Conservation (phyloP, 805 yeast genomes). For the Lachancea waltii region DNA sequence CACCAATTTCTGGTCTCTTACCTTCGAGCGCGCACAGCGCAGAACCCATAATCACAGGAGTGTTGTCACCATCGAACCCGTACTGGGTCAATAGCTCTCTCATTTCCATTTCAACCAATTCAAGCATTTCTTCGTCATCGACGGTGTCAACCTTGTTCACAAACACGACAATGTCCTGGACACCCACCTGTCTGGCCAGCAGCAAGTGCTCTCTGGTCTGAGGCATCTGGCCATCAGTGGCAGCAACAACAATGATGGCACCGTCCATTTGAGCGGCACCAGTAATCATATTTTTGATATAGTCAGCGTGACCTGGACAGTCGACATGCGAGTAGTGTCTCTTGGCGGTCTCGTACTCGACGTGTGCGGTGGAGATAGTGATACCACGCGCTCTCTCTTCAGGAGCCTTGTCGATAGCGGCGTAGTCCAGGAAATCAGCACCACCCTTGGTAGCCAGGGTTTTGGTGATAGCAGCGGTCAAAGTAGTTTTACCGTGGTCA, state of each 20-base stretch:
- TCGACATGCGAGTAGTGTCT: slow-evolving; percentile 98
- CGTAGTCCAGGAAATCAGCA: slow-evolving; percentile 88
- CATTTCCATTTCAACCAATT: slow-evolving; percentile 99
- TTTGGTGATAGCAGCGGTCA: slow-evolving; percentile 98
- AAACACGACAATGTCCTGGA: slow-evolving; percentile 92
- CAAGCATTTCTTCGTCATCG: slow-evolving; percentile 98
- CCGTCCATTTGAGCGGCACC: slow-evolving; percentile 99
- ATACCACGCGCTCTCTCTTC: slow-evolving; percentile 99
- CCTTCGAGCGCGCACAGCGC: slow-evolving; percentile 94
- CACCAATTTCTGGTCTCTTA: slow-evolving; percentile 85
- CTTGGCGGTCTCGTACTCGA: slow-evolving; percentile 89
- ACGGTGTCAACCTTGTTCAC: slow-evolving; percentile 97
- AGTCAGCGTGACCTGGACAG: slow-evolving; percentile 98
- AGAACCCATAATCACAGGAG: slow-evolving; percentile 98
- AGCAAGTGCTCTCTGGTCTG: slow-evolving; percentile 98
- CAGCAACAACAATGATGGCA: slow-evolving; percentile 98
- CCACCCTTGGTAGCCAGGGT: slow-evolving; percentile 83
- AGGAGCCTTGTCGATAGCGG: slow-evolving; percentile 93
- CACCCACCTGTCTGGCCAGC: slow-evolving; percentile 99
- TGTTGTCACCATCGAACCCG: slow-evolving; percentile 97
- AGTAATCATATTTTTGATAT: slow-evolving; percentile 97
- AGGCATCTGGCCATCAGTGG: slow-evolving; percentile 99
- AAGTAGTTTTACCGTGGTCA: slow-evolving; percentile 97
- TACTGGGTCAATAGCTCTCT: slow-evolving; percentile 85
- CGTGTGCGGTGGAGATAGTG: slow-evolving; percentile 96